Evolutionary conservation across 2,329 filamentous ascomycete species (phyloP).

Genomic region (Trichoderma koningii): DNA sequence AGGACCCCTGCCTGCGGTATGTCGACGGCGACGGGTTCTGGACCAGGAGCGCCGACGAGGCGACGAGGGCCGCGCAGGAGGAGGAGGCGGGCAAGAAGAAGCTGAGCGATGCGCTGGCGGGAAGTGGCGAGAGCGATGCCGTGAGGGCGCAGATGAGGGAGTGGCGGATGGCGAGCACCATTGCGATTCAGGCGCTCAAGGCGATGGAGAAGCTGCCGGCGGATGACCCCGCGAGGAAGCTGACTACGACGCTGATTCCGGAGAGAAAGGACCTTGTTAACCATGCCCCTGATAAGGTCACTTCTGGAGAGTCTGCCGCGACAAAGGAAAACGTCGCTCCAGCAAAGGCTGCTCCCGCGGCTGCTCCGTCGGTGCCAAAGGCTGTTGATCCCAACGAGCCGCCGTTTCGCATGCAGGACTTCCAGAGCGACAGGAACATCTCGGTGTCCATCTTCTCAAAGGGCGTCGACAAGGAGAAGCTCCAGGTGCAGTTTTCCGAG

Average conservation of each 20-base stretch:
- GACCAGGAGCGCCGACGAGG: conserved; percentile 41
- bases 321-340: neutral
- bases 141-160: conserved; percentile 31
- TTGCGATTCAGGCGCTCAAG: conserved; percentile 52
- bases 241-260: conserved; percentile 42
- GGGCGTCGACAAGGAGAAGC: conserved; percentile 44
- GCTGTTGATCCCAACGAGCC: conserved; percentile 32
- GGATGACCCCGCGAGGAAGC: conserved; percentile 51
- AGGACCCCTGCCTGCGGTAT: conserved; percentile 36
- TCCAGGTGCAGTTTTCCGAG: conserved; percentile 42
- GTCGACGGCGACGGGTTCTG: conserved; percentile 54
- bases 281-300: conserved; percentile 21
- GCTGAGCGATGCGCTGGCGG: too few relatives aligned
- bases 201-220: conserved; percentile 48
- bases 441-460: conserved; percentile 48
- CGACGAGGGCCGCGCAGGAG: conserved; percentile 35
- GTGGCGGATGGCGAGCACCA: conserved; percentile 47
- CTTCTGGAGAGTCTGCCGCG: neutral
- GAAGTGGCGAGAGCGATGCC: neutral
- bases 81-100: conserved; percentile 38
- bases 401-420: conserved; percentile 40
- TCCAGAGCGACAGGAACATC: conserved; percentile 41
- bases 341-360: neutral
- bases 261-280: conserved; percentile 37
- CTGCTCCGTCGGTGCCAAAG: conserved; percentile 22